Evolutionary conservation across 805 yeast genomes (phyloP), one percentile per base, ranked within the genome.

Genomic region (Lachancea mirantina): DNA sequence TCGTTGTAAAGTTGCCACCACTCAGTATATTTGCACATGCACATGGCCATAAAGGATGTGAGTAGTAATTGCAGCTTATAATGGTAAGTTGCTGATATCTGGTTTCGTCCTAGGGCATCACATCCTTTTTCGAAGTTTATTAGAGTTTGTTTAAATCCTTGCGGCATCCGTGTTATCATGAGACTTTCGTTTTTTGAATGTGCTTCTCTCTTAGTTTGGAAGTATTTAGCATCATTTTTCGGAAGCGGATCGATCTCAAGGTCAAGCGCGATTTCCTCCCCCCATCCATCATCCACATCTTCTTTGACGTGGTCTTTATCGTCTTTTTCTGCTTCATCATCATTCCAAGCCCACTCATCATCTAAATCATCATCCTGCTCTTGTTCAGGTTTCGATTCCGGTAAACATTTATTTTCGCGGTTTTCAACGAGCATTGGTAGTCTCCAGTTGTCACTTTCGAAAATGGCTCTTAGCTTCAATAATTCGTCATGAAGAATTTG

Each of bases 1-100:
- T 57, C 58, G 19, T 43, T 41, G 29, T 40, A 49, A 8, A 54
- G 36, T 27, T 50, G 56, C 37, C 45, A 44, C 61, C 61, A 55
- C 10, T 55, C 42, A 4, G 37, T 36, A 21, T 29, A 47, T 19
- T 45, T 40, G 8, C 40, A 28, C 8, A 35, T 38, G 8, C 45
- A 28, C 23, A 52, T 39, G 2, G 54, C 55, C 36, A 53, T 41
- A 22, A 49, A 47, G 3, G 49, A 25, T 1, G 60, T 52, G 28
- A 53, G 57, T 18, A 57, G 32, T 5, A 55, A 33, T 27, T 50
- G 53, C 4, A 42, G 36, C 36, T 55, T 57, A 35, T 54, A 48
- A 7, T 38, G 40, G 15, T 29, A 42, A 24, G 42, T 44, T 7
- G 43, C 24, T 19, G 43, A 42, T 6, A 43, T 28, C 8, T 38